A percentile compares a stretch with the other conserved stretches of the same genome.
Evolutionary conservation across 164 flowering plant genomes (phyloP).

Genomic region (Piper longum): DNA sequence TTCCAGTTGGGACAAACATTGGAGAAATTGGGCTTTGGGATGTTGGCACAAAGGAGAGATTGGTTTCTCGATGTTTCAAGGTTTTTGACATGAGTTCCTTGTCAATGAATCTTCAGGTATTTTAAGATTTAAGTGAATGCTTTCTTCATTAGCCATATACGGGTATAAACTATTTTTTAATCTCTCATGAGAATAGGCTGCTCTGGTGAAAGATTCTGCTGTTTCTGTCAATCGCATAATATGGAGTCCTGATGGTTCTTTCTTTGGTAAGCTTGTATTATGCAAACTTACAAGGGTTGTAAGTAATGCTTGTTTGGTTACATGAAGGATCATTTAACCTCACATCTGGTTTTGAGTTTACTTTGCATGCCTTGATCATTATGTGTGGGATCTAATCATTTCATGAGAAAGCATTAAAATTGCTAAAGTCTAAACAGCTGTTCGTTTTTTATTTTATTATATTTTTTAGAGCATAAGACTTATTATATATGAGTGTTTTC

Average conservation of each 20-base stretch:
- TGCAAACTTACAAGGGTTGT: neutral
- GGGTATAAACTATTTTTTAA: too few relatives aligned
- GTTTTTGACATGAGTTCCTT: conserved; percentile 46
- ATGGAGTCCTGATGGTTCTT: conserved; percentile 67
- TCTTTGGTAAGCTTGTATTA: conserved; percentile 34
- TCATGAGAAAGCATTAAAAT: neutral
- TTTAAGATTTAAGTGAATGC: too few relatives aligned
- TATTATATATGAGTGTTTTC: neutral
- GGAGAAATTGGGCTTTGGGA: conserved; percentile 60
- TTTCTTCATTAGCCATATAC: too few relatives aligned
- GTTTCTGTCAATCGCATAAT: conserved; percentile 40
- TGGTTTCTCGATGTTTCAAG: conserved; percentile 30
- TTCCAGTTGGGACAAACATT: conserved; percentile 49
- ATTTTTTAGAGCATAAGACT: neutral
- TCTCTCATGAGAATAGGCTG: conserved; percentile 25
- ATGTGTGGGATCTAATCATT: neutral
- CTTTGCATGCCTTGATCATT: neutral
- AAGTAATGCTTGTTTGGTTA: neutral
- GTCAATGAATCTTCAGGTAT: conserved; percentile 42
- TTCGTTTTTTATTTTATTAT: too few relatives aligned
- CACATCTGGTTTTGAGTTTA: neutral
- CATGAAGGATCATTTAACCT: neutral
- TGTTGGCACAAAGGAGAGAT: conserved; percentile 27
- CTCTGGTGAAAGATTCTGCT: conserved; percentile 33
- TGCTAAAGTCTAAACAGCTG: neutral